Evolutionary conservation across 495 filamentous ascomycete genomes (phyloP), one percentile per base, ranked within the genome.

Genomic region (Daldinia concentrica): DNA sequence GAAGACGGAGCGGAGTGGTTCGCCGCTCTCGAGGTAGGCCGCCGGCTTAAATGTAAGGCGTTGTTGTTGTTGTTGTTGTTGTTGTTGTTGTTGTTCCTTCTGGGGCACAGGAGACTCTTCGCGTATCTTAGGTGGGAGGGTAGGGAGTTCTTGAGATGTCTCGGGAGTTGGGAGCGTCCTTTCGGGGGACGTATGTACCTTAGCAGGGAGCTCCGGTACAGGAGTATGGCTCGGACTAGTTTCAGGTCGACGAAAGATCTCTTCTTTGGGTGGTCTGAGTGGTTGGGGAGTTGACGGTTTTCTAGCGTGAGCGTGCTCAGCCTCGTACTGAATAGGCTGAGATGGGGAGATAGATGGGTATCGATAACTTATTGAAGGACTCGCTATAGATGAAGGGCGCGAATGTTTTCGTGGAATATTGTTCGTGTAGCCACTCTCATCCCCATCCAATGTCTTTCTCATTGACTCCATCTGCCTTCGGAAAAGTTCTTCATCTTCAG

Each of bases 11-110:
- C 95, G 91, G 15, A 99, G 84, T 19, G 93, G 91, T 2, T 87
- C 88, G 14, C 94, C 94, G 69, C 92, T 95, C 75, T 99, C 95
- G 15, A 97, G 88, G 69, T 93, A 93, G 0, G 93, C 92, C 1
- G 92, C 90, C 2, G 95, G 90, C 59, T 91, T 90, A 82, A 98
- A 98, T 11, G 91, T 92, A 32, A 81, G 71, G 11, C 79, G 67
- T 51, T 78, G 76, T 48, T 70, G 75, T 51, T 76, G n/a, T n/a
- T n/a, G n/a, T n/a, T n/a, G n/a, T n/a, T n/a, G n/a, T n/a, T n/a
- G n/a, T n/a, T n/a, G n/a, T n/a, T n/a, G 67, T 51, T 78, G 76
- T 48, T 70, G 75, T 51, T 76, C 77, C 64, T 79, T 64, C 55
- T 75, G 41, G 64, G 71, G 45, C 27, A 30, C 36, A 12, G 71